These are phyloP conservation scores for Volvox carteri DNA, from an alignment of 163 green algal genomes.

Conservation along the genomic window DNA sequence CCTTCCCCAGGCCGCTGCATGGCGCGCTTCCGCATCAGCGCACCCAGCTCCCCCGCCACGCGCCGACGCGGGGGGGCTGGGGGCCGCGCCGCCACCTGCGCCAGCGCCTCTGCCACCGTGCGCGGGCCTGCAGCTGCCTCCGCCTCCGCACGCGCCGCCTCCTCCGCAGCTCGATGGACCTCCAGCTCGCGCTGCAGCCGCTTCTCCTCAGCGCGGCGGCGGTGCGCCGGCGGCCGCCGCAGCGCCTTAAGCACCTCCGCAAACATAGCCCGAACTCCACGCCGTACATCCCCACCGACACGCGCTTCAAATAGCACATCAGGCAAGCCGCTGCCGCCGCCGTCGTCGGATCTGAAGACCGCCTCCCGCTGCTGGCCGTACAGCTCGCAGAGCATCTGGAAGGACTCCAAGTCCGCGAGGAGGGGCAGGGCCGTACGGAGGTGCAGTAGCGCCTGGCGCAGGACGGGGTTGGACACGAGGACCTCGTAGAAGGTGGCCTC, in stretches of 20 bases:
- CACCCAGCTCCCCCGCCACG: slow-evolving; percentile 37
- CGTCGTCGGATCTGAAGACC: not conserved
- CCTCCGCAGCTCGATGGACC: not conserved
- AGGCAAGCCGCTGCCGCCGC: not conserved
- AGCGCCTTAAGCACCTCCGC: slow-evolving; percentile 7
- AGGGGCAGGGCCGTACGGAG: slow-evolving; percentile 31
- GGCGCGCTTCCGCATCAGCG: slow-evolving; percentile 28
- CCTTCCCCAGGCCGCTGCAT: not conserved
- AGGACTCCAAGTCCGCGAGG: not conserved
- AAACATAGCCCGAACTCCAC: not conserved
- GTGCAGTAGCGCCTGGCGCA: slow-evolving; percentile 44
- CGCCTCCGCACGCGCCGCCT: slow-evolving; percentile 11
- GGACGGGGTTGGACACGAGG: slow-evolving; percentile 23
- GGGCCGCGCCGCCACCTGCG: slow-evolving; percentile 20
- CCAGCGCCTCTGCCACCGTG: slow-evolving; percentile 35
- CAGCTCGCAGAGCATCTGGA: slow-evolving; percentile 5
- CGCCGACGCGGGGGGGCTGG: not conserved
- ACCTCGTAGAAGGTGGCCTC: not conserved
- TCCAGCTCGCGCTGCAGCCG: not conserved
- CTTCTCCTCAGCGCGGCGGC: not conserved
- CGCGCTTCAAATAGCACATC: slow-evolving; percentile 23
- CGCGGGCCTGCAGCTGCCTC: not conserved
- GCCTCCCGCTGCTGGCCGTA: slow-evolving; percentile 29
- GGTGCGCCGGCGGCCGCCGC: not conserved
- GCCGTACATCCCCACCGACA: not conserved